Evolutionary conservation across 2,329 filamentous ascomycete genomes (phyloP).

Genomic region (Triangularia verruculosa): DNA sequence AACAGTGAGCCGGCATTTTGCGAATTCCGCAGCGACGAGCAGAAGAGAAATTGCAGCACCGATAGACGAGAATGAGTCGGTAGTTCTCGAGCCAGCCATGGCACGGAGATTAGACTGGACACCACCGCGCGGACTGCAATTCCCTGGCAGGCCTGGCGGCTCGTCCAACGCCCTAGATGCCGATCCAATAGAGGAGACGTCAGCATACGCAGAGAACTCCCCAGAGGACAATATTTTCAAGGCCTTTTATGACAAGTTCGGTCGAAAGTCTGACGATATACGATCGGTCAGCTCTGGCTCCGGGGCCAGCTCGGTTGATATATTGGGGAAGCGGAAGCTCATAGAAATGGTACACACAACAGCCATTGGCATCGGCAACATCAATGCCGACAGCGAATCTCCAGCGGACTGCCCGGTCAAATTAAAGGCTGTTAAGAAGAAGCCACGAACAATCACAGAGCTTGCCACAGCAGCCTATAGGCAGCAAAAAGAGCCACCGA

Average conservation of each 20-base stretch:
- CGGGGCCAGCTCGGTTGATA: conserved; percentile 22
- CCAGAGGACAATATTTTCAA: conserved; percentile 39
- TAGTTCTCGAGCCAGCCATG: conserved; percentile 48
- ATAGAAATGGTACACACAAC: conserved; percentile 48
- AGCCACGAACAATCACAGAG: conserved; percentile 73
- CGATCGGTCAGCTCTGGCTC: conserved; percentile 2
- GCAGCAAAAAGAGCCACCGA: conserved; percentile 32
- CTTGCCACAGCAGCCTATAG: conserved; percentile 70
- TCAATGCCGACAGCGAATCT: conserved; percentile 19
- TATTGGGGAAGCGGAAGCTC: conserved; percentile 55
- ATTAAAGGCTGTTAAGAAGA: conserved; percentile 61
- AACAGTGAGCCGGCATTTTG: conserved; percentile 37
- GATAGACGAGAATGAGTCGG: conserved; percentile 30
- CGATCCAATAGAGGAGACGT: not conserved
- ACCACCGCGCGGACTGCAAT: conserved; percentile 49
- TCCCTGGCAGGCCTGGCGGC: conserved; percentile 26
- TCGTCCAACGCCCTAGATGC: conserved; percentile 35
- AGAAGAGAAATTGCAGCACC: not conserved
- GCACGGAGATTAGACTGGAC: conserved; percentile 65
- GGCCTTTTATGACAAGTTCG: conserved; percentile 43
- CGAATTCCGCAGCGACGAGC: not conserved
- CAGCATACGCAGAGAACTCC: conserved; percentile 12
- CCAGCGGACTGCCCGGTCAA: conserved; percentile 39
- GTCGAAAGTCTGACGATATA: conserved; percentile 32
- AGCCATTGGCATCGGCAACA: conserved; percentile 14